Percentiles rank a stretch among this genome's conserved stretches.
phyloP scores from a whole-genome alignment of 2,329 filamentous ascomycete species.

The Madurella fahalii region DNA sequence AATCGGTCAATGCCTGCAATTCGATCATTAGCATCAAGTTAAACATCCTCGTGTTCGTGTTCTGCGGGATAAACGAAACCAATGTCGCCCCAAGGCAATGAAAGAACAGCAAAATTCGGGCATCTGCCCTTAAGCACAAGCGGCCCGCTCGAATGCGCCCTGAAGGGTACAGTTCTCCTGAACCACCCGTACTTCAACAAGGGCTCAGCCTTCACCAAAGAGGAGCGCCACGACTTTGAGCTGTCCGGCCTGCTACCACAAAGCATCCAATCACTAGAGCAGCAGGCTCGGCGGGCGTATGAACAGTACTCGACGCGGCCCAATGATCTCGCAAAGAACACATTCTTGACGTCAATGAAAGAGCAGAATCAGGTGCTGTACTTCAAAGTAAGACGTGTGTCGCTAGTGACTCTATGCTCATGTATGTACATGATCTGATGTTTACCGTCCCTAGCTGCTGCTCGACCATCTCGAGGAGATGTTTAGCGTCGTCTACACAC shows the following conservation, averaged over 20 bases:
- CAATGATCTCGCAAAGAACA: slow-evolving; percentile 75
- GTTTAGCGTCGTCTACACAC: slow-evolving; percentile 88
- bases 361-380: slow-evolving; percentile 83
- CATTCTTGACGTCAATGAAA: slow-evolving; percentile 79
- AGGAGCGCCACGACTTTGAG: slow-evolving; percentile 67
- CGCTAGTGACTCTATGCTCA: no score
- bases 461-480: slow-evolving; percentile 79
- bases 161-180: slow-evolving; percentile 53
- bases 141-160: slow-evolving; percentile 47
- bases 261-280: slow-evolving; percentile 68
- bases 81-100: slow-evolving; percentile 1
- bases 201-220: slow-evolving; percentile 68
- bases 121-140: slow-evolving; percentile 45
- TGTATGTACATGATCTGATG: not conserved
- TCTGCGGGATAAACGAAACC: no score
- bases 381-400: slow-evolving; percentile 53
- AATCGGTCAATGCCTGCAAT: no score
- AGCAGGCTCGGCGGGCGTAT: slow-evolving; percentile 74
- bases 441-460: slow-evolving; percentile 50
- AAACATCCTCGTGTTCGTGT: no score
- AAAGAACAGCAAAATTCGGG: slow-evolving; percentile 35
- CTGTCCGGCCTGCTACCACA: slow-evolving; percentile 70
- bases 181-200: slow-evolving; percentile 73
- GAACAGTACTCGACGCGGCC: slow-evolving; percentile 64
- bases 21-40: no score